A percentile compares a stretch with the other conserved stretches of the same genome.
These are phyloP conservation scores for Solanum acaule DNA, from an alignment of 257 asterid genomes.

Conservation along the genomic window DNA sequence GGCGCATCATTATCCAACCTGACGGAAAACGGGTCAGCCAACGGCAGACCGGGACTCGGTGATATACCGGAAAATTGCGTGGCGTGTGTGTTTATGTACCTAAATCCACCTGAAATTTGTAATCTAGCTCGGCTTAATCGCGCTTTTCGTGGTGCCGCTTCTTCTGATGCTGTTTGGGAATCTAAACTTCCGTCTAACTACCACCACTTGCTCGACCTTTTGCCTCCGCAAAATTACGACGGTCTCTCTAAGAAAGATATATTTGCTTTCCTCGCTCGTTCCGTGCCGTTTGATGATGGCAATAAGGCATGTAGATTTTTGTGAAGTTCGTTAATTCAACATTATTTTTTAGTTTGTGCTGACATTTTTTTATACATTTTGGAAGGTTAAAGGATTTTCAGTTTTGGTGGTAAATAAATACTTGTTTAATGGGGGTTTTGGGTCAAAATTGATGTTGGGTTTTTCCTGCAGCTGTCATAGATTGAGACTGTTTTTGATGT, in stretches of 20 bases:
- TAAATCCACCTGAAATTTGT: conserved; percentile 95
- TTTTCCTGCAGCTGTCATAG: not conserved
- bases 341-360: not conserved
- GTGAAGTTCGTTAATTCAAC: not conserved
- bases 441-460: not conserved
- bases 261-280: conserved; percentile 74
- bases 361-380: not conserved
- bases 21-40: conserved; percentile 59
- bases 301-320: conserved; percentile 41
- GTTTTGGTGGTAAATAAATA: not conserved
- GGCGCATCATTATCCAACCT: conserved; percentile 86
- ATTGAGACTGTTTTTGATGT: not conserved
- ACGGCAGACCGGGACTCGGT: conserved; percentile 74
- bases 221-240: conserved; percentile 28
- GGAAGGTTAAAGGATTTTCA: not conserved
- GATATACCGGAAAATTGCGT: conserved; percentile 98
- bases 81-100: conserved; percentile 74
- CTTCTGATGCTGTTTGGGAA: conserved; percentile 98
- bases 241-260: conserved; percentile 53
- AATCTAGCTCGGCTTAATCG: conserved; percentile 91
- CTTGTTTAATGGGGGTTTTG: not conserved
- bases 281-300: conserved; percentile 65
- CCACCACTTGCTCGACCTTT: conserved; percentile 46
- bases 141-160: conserved; percentile 96
- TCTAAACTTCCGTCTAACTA: conserved; percentile 85